Base-by-base conservation (phyloP, 2,329 filamentous ascomycete species). In the Septoria petroselini region DNA sequence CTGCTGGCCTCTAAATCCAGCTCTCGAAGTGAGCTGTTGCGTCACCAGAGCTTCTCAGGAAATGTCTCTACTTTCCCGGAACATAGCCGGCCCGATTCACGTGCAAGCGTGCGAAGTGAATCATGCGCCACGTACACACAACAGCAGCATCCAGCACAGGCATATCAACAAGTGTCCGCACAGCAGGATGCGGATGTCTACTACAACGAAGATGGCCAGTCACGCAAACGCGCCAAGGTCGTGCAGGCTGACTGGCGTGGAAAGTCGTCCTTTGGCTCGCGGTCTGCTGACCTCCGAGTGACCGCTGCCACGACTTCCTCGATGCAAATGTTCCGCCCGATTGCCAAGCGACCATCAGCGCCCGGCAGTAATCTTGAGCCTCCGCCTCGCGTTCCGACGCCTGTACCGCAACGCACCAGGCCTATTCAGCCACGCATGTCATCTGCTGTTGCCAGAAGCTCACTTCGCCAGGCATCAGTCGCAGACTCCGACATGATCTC, bases 301-400 rank as follows among this genome's bases (percentile, higher is more conserved):
- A 85, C 88, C 53, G 91, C 91, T 39, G 95, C 89, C 66, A 95
- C 88, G 12, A 86, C 91, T 37, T 88, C 89, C 34, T 95, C 91
- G 4, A 77, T 97, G 51, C 86, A 91, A 35, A 85, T 84, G 40
- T 86, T 95, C 67, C 81, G 90, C 37, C 91, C 91, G 3, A 78
- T 88, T 49, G 76, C 78, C 15, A 68, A 72, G 38, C 71, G 71
- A 25, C 72, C 77, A 18, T 71, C 69, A 19, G 75, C 76, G 14
- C 65, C 68, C 3, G 65, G 73, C 27, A 76, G 68, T 40, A 81
- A 87, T 59, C 70, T 86, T 4, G 85, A 90, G 58, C 84, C 88
- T 58, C 70, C 83, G n/a, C 86, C 86, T 29, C 79, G 88, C 52
- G 86, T 83, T 14, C 87, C 88, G 1, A 91, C 88, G 1, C 88